Conservation (phyloP, 345 rosid genomes). For the Populus ilicifolia region DNA sequence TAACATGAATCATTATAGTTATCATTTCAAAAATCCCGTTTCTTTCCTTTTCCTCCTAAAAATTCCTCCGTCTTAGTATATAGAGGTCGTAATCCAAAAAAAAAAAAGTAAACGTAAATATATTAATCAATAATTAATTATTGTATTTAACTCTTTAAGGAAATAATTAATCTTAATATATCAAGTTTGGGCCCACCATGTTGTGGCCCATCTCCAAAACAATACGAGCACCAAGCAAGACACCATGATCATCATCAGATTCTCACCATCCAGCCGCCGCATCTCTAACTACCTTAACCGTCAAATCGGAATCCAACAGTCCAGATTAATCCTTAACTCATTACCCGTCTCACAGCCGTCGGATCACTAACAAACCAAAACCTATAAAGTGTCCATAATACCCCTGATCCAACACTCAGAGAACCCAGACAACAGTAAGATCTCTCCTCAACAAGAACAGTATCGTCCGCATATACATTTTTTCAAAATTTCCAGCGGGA, state of each 20-base stretch:
- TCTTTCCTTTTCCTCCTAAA: no score
- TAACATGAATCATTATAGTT: no score
- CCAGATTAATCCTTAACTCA: neutral
- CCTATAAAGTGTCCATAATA: neutral
- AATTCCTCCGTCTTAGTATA: no score
- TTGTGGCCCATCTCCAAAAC: no score
- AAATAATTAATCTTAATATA: no score
- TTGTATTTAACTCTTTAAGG: no score
- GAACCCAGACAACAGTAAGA: neutral
- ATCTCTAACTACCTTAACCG: neutral
- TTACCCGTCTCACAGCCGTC: neutral
- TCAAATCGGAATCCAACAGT: neutral
- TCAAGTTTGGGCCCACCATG: no score
- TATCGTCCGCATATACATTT: neutral
- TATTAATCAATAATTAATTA: no score
- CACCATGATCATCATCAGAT: neutral
- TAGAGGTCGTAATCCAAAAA: no score
- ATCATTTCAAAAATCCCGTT: no score
- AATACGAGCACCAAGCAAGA: no score
- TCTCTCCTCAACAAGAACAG: neutral
- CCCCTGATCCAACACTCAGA: neutral
- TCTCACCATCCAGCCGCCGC: slow-evolving; percentile 5
- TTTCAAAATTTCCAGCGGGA: neutral
- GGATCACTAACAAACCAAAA: neutral
- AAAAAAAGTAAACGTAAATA: no score